Percentiles rank a stretch among this genome's conserved stretches.
phyloP scores from a whole-genome alignment of 495 filamentous ascomycete species.

The Penicillium bialowiezense region DNA sequence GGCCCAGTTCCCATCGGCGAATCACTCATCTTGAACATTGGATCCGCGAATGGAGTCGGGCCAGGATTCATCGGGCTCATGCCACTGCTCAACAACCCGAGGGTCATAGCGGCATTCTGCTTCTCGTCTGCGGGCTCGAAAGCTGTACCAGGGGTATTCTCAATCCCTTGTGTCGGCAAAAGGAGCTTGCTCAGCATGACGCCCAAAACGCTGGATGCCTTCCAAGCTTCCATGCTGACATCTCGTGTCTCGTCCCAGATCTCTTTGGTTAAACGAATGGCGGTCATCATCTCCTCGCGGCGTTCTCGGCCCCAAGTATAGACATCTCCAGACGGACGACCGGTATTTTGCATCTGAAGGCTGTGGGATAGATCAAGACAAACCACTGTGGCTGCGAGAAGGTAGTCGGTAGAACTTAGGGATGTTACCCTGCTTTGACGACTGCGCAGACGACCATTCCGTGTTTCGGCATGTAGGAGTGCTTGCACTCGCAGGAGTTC shows the following conservation, averaged over 20 bases:
- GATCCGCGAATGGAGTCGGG: constrained; percentile 30
- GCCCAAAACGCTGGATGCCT: constrained; percentile 70
- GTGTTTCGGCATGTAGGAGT: constrained; percentile 70
- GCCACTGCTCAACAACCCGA: constrained; percentile 74
- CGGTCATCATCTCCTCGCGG: constrained; percentile 69
- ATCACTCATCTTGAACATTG: constrained; percentile 31
- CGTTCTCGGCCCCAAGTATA: constrained; percentile 70
- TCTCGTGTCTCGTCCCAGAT: constrained; percentile 78
- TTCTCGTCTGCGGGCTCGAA: constrained; percentile 45
- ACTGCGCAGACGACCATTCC: constrained; percentile 66
- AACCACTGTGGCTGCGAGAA: constrained; percentile 86
- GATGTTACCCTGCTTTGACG: constrained; percentile 73
- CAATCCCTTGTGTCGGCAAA: constrained; percentile 26
- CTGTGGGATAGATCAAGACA: constrained; percentile 70
- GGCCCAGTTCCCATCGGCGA: constrained; percentile 25
- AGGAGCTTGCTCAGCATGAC: constrained; percentile 79
- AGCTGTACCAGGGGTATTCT: constrained; percentile 21
- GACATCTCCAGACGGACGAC: constrained; percentile 46
- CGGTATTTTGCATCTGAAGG: constrained; percentile 32
- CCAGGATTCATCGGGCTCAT: constrained; percentile 58
- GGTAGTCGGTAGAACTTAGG: constrained; percentile 77
- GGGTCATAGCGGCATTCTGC: constrained; percentile 71
- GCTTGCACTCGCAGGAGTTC: constrained; percentile 73
- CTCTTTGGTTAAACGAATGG: constrained; percentile 65
- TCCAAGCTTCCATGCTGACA: constrained; percentile 83